A percentile compares a stretch with the other conserved stretches of the same genome.
Conservation (phyloP, 1,284 basidiomycete genomes). For the Ustilago sp. region DNA sequence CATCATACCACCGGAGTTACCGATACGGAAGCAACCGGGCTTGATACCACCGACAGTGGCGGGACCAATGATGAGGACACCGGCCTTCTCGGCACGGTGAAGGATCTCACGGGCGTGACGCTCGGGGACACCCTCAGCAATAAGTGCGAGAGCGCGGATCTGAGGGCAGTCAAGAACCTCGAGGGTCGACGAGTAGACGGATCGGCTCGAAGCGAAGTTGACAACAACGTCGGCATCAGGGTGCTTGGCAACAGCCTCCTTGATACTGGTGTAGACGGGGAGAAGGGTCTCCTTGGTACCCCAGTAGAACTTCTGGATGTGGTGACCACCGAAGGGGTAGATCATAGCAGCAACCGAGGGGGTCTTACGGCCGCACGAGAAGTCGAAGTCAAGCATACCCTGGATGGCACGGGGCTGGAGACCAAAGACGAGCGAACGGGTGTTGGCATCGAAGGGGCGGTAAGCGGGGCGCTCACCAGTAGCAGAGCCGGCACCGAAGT, state of each 20-base stretch:
- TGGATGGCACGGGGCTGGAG: slow-evolving; percentile 99
- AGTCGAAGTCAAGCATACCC: slow-evolving; percentile 99
- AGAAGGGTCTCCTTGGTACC: slow-evolving; percentile 98
- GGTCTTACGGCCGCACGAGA: slow-evolving; percentile 91
- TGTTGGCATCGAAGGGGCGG: slow-evolving; percentile 79
- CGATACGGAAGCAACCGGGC: slow-evolving; percentile 99
- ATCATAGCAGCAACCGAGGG: slow-evolving; percentile 99
- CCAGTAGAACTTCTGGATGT: slow-evolving; percentile 99
- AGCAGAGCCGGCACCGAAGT: slow-evolving; percentile 75
- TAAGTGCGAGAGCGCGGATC: slow-evolving; percentile 88
- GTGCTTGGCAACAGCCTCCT: slow-evolving; percentile 94
- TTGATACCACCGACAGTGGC: slow-evolving; percentile 99
- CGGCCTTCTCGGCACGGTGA: slow-evolving; percentile 85
- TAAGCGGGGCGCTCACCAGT: slow-evolving; percentile 58
- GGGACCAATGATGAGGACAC: slow-evolving; percentile 95
- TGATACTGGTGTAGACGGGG: slow-evolving; percentile 93
- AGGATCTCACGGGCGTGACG: slow-evolving; percentile 96
- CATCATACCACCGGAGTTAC: slow-evolving; percentile 99
- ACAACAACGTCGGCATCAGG: slow-evolving; percentile 96
- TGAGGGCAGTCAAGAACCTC: slow-evolving; percentile 81
- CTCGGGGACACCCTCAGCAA: slow-evolving; percentile 98
- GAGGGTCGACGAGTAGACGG: slow-evolving; percentile 92
- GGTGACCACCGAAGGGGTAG: slow-evolving; percentile 99
- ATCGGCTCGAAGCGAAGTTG: slow-evolving; percentile 96
- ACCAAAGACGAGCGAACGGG: slow-evolving; percentile 96